phyloP scores from a whole-genome alignment of 108 stramenopile species.

The Ochromonas danica region DNA sequence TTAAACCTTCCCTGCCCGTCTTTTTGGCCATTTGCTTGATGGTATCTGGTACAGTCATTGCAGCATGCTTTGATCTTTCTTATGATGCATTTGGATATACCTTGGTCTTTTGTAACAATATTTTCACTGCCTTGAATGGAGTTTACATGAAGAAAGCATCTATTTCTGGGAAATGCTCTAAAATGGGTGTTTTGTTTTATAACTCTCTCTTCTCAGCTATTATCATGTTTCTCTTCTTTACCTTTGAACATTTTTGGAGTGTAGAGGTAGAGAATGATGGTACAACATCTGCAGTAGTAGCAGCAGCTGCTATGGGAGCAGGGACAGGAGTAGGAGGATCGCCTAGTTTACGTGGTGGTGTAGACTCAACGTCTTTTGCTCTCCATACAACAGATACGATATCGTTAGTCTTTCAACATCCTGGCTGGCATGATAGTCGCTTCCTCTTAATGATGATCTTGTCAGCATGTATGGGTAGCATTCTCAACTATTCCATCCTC shows the following conservation, averaged over 20 bases:
- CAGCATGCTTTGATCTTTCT: constrained; percentile 62
- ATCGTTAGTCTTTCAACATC: background rate
- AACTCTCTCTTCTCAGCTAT: constrained; percentile 45
- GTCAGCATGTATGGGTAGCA: constrained; percentile 51
- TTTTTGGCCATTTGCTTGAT: constrained; percentile 61
- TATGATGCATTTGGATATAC: constrained; percentile 63
- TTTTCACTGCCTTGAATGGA: constrained; percentile 66
- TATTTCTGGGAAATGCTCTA: constrained; percentile 52
- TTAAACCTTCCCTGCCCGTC: constrained; percentile 48
- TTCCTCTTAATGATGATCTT: constrained; percentile 43
- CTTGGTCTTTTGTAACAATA: constrained; percentile 62
- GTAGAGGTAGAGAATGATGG: background rate
- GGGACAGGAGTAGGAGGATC: background rate
- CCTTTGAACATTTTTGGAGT: background rate
- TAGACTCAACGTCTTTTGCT: background rate
- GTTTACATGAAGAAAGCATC: constrained; percentile 62
- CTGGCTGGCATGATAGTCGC: constrained; percentile 24
- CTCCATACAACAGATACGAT: background rate
- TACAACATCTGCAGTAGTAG: background rate
- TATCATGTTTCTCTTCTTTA: constrained; percentile 33
- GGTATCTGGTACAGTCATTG: constrained; percentile 63
- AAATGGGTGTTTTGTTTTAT: constrained; percentile 60
- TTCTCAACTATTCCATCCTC: constrained; percentile 68
- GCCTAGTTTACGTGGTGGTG: background rate
- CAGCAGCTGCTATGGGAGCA: background rate